Conservation (phyloP, 768 basidiomycete species). For the Boletus speciosus region DNA sequence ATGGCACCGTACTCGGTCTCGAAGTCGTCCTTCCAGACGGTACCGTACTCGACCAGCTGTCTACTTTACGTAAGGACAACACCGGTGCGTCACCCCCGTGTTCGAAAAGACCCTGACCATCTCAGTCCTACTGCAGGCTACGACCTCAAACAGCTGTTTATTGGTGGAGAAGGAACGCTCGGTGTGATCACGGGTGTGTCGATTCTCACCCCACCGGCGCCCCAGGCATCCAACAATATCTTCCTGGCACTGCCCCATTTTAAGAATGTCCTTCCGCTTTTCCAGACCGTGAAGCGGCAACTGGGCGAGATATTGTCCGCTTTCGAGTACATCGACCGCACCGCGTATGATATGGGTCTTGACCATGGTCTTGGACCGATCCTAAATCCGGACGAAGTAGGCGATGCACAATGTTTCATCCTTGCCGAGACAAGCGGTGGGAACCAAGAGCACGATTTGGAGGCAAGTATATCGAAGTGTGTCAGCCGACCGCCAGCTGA, state of each 20-base stretch:
- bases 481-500: conserved; percentile 12
- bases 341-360: conserved; percentile 78
- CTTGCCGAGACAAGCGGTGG: conserved; percentile 94
- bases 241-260: conserved; percentile 87
- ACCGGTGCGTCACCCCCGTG: conserved; percentile 57
- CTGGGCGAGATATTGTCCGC: conserved; percentile 95
- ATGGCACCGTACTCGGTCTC: conserved; percentile 90
- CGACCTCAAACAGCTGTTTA: conserved; percentile 97
- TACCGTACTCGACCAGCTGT: conserved; percentile 82
- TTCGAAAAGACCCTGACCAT: background rate
- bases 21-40: conserved; percentile 96
- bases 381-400: conserved; percentile 67
- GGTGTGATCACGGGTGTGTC: conserved; percentile 95
- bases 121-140: conserved; percentile 59
- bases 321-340: conserved; percentile 93
- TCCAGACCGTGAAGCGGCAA: conserved; percentile 72
- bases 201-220: conserved; percentile 83
- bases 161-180: conserved; percentile 95
- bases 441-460: conserved; percentile 88
- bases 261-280: conserved; percentile 82
- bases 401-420: conserved; percentile 83
- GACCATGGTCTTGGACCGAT: conserved; percentile 80
- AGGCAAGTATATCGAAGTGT: conserved; percentile 46
- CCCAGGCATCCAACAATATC: conserved; percentile 84
- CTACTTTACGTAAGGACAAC: conserved; percentile 94